phyloP scores from a whole-genome alignment of 305 asterid species.

The Rubia balearica region DNA sequence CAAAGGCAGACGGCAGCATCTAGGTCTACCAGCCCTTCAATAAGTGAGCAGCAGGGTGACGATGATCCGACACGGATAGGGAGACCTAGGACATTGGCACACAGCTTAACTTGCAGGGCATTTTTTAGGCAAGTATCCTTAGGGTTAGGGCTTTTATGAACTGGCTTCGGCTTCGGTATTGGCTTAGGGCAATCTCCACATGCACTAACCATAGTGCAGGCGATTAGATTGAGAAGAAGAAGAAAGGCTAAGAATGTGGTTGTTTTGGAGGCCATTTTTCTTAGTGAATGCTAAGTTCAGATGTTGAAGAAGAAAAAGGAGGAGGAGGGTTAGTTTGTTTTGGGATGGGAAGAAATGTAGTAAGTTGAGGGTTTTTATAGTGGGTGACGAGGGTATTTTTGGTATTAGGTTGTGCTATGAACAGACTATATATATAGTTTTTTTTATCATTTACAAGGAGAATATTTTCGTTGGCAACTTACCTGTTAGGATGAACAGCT shows the following conservation, averaged over 20 bases:
- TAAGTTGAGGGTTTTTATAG: conserved; percentile 20
- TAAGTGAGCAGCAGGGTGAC: not conserved
- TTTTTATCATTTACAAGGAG: not conserved
- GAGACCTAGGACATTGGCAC: conserved; percentile 15
- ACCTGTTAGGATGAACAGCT: not conserved
- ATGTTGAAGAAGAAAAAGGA: not conserved
- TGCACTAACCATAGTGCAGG: conserved; percentile 39
- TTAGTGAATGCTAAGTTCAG: not conserved
- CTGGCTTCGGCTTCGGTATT: not conserved
- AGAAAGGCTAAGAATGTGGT: conserved; percentile 27
- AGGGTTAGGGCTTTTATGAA: not conserved
- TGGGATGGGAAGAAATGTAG: conserved; percentile 3
- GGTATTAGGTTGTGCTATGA: not conserved
- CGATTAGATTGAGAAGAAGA: conserved; percentile 35
- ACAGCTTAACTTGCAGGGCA: conserved; percentile 12
- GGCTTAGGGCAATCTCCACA: conserved; percentile 36
- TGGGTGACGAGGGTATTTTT: not conserved
- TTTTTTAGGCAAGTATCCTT: conserved; percentile 14
- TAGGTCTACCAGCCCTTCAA: not conserved
- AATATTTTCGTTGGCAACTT: not conserved
- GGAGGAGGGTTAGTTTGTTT: not conserved
- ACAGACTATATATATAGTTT: no score
- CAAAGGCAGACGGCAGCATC: conserved; percentile 4
- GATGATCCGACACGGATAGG: not conserved
- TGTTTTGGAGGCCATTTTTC: conserved; percentile 29